Evolutionary conservation across 352 stramenopile species (phyloP), one percentile per base, ranked within the genome.

Genomic region (Pythium dissimile): DNA sequence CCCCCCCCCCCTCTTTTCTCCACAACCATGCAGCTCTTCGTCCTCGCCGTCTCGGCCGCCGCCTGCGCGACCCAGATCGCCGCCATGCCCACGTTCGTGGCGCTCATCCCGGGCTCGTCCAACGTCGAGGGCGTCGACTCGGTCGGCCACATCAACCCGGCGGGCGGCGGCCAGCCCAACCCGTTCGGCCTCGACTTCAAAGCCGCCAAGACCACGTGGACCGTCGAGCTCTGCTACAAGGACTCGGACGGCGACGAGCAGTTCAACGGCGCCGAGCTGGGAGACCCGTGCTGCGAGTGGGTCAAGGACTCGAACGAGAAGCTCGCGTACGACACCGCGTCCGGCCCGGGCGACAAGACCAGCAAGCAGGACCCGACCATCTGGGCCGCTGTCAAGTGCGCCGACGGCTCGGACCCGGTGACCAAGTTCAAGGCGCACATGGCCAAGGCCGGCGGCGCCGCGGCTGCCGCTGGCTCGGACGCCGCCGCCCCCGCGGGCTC

Each of bases 191-290:
- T 21, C 3, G 68, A 42, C 11, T 81, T 81, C 27, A 18, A 48
- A 0, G 21, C 16, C 10, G 60, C 49, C 15, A 35, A 49, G 2
- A 30, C 54, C 28, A 47, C 31, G 34, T 81, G 69, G 72, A 81
- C 55, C n/a, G 54, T 58, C 12, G 60, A 66, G 7, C 50, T 81
- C 18, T 81, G 72, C 60, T 60, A 77, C 35, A 50, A 50, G 13
- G 58, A 75, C 39, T 62, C 61, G 48, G 61, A 69, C 21, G 45
- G 35, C 35, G 61, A 69, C 41, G 61, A 54, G 56, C 64, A 64
- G 13, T 85, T 67, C 20, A 89, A 89, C 59, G 79, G 79, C n/a
- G 34, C 81, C 52, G 79, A 89, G 44, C 62, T 89, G 11, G 79
- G 77, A 5, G 79, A 89, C 58, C 77, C 77, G 31, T 69, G 70